These are phyloP conservation scores for Leersia perrieri DNA, from an alignment of 176 grass and related monocot genomes.

Conservation along the genomic window DNA sequence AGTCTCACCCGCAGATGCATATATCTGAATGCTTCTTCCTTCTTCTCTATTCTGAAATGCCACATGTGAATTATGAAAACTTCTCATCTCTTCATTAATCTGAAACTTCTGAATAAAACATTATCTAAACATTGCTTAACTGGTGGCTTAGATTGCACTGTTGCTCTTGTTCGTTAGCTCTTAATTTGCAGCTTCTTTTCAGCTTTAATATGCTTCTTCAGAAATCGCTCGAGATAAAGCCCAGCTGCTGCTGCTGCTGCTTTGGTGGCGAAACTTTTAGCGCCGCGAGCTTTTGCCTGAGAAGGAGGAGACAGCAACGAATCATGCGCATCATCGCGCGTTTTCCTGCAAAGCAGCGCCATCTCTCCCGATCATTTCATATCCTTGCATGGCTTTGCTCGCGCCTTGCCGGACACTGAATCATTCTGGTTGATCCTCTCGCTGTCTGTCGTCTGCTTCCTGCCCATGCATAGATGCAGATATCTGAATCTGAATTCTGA, in stretches of 20 bases:
- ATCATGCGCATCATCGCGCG: conserved; percentile 33
- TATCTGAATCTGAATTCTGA: conserved; percentile 28
- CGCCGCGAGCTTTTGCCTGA: conserved; percentile 35
- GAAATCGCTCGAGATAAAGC: conserved; percentile 26
- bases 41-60: background rate
- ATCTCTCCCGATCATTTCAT: conserved; percentile 23
- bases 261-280: conserved; percentile 23
- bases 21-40: background rate
- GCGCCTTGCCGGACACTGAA: conserved; percentile 45
- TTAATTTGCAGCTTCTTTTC: conserved; percentile 17
- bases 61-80: background rate
- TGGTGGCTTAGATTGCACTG: conserved; percentile 30
- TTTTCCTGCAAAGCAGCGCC: conserved; percentile 13
- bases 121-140: background rate
- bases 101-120: background rate
- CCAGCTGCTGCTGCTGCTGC: conserved; percentile 14
- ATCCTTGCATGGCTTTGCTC: conserved; percentile 25
- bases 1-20: conserved; percentile 6
- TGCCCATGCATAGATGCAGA: background rate
- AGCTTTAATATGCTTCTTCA: conserved; percentile 14
- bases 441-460: conserved; percentile 15
- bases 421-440: conserved; percentile 28
- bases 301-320: conserved; percentile 30
- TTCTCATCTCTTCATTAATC: background rate
- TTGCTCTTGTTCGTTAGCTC: background rate